These are phyloP conservation scores for Russula vinacea DNA, from an alignment of 768 basidiomycete genomes.

Conservation along the genomic window DNA sequence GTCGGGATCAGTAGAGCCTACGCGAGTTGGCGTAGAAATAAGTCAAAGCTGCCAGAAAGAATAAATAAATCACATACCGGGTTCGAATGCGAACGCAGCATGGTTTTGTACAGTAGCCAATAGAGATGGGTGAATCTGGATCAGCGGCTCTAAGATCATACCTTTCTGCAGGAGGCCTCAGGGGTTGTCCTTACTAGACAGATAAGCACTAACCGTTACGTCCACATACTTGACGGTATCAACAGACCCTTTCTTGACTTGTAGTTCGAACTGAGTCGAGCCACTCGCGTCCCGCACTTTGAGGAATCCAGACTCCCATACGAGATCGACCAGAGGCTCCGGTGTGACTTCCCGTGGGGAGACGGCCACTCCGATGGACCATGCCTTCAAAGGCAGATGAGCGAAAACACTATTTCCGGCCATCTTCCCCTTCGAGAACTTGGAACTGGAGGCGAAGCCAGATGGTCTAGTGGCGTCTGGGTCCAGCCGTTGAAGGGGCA, in stretches of 20 bases:
- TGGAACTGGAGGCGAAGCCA: conserved; percentile 8
- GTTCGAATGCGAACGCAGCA: background rate
- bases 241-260: conserved; percentile 5
- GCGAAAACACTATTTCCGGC: background rate
- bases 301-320: conserved; percentile 7
- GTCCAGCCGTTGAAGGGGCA: conserved; percentile 1
- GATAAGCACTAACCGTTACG: conserved; percentile 5
- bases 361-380: conserved; percentile 14
- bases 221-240: conserved; percentile 2
- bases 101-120: background rate
- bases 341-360: background rate
- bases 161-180: background rate
- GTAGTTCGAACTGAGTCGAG: conserved; percentile 15
- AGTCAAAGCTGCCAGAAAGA: background rate
- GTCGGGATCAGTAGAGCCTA: conserved; percentile 6
- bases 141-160: background rate
- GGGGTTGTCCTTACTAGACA: background rate
- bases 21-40: background rate
- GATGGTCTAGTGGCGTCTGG: conserved; percentile 9
- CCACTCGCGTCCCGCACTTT: conserved; percentile 4
- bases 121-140: conserved; percentile 10
- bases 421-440: conserved; percentile 3
- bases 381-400: conserved; percentile 15
- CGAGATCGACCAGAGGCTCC: background rate
- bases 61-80: conserved; percentile 5